phyloP scores from a whole-genome alignment of 257 asterid genomes.

The Mitragyna speciosa region DNA sequence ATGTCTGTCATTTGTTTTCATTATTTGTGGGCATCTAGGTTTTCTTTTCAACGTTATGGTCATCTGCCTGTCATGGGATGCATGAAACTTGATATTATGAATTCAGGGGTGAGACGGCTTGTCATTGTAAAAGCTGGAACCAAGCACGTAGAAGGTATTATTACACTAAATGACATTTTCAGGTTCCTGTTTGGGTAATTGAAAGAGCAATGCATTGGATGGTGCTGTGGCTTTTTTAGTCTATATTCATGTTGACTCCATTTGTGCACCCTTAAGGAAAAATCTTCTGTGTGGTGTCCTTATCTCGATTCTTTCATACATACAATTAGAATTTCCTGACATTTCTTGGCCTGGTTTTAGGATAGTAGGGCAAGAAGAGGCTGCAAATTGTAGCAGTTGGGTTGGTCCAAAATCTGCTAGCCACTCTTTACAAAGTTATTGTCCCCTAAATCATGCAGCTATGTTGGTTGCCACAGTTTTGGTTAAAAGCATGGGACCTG shows the following conservation, averaged over 20 bases:
- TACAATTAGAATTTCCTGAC: slow-evolving; percentile 41
- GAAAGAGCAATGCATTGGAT: slow-evolving; percentile 14
- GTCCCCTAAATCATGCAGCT: slow-evolving; percentile 8
- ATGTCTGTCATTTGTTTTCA: slow-evolving; percentile 1
- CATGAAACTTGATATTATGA: neutral
- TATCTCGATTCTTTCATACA: slow-evolving; percentile 32
- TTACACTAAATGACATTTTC: slow-evolving; percentile 68
- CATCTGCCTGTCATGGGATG: neutral
- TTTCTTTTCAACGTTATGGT: no score
- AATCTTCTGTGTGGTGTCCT: slow-evolving; percentile 11
- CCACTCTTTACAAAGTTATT: slow-evolving; percentile 25
- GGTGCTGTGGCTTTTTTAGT: slow-evolving; percentile 9
- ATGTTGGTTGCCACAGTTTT: neutral
- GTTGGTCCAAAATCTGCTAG: slow-evolving; percentile 12
- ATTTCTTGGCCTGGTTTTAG: slow-evolving; percentile 41
- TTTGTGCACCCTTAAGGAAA: slow-evolving; percentile 18
- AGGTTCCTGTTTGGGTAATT: slow-evolving; percentile 69
- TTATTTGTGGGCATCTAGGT: neutral
- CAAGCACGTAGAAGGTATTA: slow-evolving; percentile 85
- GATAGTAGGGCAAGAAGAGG: slow-evolving; percentile 29
- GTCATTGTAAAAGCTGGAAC: slow-evolving; percentile 92
- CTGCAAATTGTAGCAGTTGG: slow-evolving; percentile 27
- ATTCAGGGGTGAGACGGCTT: slow-evolving; percentile 80
- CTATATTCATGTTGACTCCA: slow-evolving; percentile 6
- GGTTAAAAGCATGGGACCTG: slow-evolving; percentile 19